phyloP scores from a whole-genome alignment of 768 basidiomycete species.

The Auricularia sp. region DNA sequence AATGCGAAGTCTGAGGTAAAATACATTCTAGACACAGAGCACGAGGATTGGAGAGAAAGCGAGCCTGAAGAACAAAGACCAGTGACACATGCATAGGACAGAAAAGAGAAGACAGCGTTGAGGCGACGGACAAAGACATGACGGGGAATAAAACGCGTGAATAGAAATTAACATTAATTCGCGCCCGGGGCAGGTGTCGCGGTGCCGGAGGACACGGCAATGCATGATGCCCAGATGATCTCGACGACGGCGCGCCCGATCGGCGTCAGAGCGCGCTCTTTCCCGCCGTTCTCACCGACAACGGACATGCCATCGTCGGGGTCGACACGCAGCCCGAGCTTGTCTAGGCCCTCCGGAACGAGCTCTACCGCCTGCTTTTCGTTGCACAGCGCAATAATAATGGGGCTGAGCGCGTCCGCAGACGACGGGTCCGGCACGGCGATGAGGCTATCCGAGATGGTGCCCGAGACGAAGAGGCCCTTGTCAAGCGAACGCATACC shows the following conservation, averaged over 20 bases:
- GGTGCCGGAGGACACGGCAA: constrained; percentile 24
- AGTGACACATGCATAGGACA: not conserved
- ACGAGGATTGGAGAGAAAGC: not conserved
- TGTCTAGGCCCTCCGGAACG: constrained; percentile 64
- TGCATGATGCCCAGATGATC: constrained; percentile 45
- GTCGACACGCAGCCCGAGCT: constrained; percentile 53
- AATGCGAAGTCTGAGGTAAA: not conserved
- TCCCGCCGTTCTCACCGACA: constrained; percentile 15
- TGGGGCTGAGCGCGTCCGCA: constrained; percentile 13
- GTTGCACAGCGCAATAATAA: constrained; percentile 50
- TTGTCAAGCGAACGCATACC: constrained; percentile 65
- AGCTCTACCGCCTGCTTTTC: constrained; percentile 61
- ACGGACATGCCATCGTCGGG: constrained; percentile 19
- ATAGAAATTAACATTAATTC: not conserved
- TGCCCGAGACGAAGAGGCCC: constrained; percentile 57
- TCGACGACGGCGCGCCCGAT: constrained; percentile 42
- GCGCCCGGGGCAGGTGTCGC: not conserved
- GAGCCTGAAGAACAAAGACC: not conserved
- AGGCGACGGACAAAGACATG: not conserved
- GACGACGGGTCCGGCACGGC: constrained; percentile 15
- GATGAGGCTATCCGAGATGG: constrained; percentile 33
- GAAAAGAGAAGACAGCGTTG: not conserved
- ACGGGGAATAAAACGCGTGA: not conserved
- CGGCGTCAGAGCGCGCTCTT: constrained; percentile 33
- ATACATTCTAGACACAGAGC: not conserved